Evolutionary conservation across 352 stramenopile species (phyloP), one percentile per base, ranked within the genome.

Genomic region (Globisporangium middletonii): DNA sequence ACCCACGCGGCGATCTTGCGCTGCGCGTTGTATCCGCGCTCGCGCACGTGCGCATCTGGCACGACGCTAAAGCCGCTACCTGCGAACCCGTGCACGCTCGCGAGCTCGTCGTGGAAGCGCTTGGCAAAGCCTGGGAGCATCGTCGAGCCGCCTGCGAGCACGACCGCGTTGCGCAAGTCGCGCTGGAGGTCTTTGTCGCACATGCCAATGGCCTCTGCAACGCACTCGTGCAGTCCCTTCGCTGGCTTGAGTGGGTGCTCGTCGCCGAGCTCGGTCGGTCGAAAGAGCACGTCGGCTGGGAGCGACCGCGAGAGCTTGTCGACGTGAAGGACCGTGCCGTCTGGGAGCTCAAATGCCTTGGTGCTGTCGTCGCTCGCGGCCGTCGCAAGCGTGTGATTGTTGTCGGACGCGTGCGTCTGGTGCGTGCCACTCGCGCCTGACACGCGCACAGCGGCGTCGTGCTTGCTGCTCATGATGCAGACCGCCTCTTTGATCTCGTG

Each of bases 241-340:
- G 60, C 70, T 0, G 75, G 71, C 4, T 71, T 68, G 35, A 68
- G 50, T 4, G 89, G 83, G 62, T 97, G 97, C 68, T 98, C 97
- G 53, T 98, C 92, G 48, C 97, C 88, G 26, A 97, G 74, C 45
- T 98, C 72, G 12, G 83, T 77, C 1, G 89, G 85, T 26, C 87
- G 74, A 64, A 96, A 97, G 35, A 97, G 68, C 26, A 92, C 67
- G 57, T 96, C 88, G 15, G 82, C 82, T 0, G 82, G 80, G 9
- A 66, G 64, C 23, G 71, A 67, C 23, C 89, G 86, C 3, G 83
- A 89, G n/a, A 88, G 69, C 18, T 71, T 76, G 65, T 92, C 83
- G 35, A 97, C 75, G 28, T 90, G 79, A 26, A 97, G 62, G 33
- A 93, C 67, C 23, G 90, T 94, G n/a, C 89, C 89, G 35, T 94